Base-by-base conservation (phyloP, 2,329 filamentous ascomycete species). In the Hirsutella thompsonii region DNA sequence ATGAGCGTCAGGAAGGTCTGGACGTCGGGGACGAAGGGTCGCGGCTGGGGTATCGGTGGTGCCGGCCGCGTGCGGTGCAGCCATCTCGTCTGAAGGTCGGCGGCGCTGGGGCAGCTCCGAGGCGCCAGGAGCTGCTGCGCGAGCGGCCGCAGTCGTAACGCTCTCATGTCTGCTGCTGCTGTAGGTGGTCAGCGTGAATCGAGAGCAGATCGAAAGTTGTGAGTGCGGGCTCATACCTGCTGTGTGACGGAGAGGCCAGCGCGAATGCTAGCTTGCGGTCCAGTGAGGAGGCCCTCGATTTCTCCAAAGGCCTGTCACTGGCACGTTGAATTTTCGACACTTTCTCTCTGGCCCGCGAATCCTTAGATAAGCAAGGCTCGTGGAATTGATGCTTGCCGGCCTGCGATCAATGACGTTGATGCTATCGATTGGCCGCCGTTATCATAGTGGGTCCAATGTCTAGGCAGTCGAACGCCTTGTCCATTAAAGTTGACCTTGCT, bases 1-100 rank as follows among this genome's bases (percentile, higher is more conserved):
- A 96, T 95, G 44, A 95, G 71, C 29, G 76, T 86, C 47, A 96
- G 80, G 63, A 98, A 94, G 14, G 89, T 92, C 51, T 72, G 59
- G 33, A 87, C 78, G 58, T 95, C 81, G 26, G 89, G 90, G 32
- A 94, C 80, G 53, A 94, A 88, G 2, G 87, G 85, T 30, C 83
- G 94, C 1, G 88, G 83, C 20, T 70, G 56, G 3, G 89, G 89
- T 26, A 76, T 64, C 6, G 57, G 51, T 35, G 55, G 65, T 13
- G 55, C 46, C 29, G 60, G 52, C 43, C 59, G 51, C 44, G 61
- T 59, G 53, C 61, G 63, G 54, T 69, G 64, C 32, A 67, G 58
- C 53, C 61, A 65, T 60, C 68, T 55, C 44, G 58, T 53, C 47
- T 69, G 66, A n/a, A n/a, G n/a, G 37, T 56, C 51, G 43, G 53